Conservation (phyloP, 129 eudicot species). For the Lactuca sativa region DNA sequence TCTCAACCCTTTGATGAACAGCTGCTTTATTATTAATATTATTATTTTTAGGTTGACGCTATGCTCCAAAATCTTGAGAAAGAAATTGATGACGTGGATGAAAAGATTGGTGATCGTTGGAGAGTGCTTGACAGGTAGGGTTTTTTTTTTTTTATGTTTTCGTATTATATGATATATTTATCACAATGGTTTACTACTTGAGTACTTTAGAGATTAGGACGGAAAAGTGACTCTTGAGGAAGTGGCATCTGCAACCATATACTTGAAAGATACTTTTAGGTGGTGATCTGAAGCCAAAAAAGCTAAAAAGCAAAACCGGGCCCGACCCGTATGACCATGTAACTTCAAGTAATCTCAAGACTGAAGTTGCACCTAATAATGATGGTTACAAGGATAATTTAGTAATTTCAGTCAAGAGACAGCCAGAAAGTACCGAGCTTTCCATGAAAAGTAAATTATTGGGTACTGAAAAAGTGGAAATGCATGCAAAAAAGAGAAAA, state of each 20-base stretch:
- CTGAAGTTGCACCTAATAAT: conserved; percentile 6
- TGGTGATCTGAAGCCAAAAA: conserved; percentile 53
- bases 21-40: too few relatives aligned
- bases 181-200: too few relatives aligned
- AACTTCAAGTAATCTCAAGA: conserved; percentile 41
- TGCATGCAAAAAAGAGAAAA: conserved; percentile 62
- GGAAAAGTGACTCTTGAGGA: too few relatives aligned
- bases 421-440: conserved; percentile 24
- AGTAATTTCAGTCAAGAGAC: conserved; percentile 37
- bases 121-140: too few relatives aligned
- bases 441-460: conserved; percentile 34
- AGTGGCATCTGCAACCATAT: too few relatives aligned
- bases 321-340: conserved; percentile 33
- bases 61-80: conserved; percentile 78
- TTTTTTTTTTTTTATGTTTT: too few relatives aligned
- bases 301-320: conserved; percentile 43
- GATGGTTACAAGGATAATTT: conserved; percentile 33
- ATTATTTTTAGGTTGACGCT: conserved; percentile 74
- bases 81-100: too few relatives aligned
- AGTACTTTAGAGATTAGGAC: too few relatives aligned
- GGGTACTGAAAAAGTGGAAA: conserved; percentile 36
- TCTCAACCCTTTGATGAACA: too few relatives aligned
- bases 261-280: conserved; percentile 47
- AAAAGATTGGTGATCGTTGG: too few relatives aligned
- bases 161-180: too few relatives aligned